Evolutionary conservation across 805 yeast species (phyloP).

Genomic region (Candida incommunis): DNA sequence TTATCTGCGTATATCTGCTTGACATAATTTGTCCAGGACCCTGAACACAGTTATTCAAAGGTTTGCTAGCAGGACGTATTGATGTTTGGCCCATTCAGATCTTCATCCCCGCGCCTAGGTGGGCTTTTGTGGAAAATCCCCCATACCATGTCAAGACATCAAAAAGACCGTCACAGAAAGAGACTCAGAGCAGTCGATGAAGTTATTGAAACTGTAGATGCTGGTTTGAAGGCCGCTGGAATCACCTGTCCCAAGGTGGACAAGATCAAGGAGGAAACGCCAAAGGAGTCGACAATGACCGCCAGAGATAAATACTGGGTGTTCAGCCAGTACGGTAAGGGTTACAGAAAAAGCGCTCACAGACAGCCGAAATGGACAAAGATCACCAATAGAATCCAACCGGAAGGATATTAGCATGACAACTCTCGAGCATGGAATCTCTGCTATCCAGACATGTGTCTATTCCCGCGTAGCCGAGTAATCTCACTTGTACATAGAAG

Average conservation of each 20-base stretch:
- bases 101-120: constrained; percentile 42
- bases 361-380: constrained; percentile 78
- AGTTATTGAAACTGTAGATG: constrained; percentile 51
- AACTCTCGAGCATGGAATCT: no score
- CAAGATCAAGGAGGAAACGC: constrained; percentile 34
- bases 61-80: no score
- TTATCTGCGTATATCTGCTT: no score
- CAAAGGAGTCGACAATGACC: constrained; percentile 69
- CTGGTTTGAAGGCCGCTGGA: constrained; percentile 29
- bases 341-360: constrained; percentile 81
- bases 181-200: constrained; percentile 73
- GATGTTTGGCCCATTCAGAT: constrained; percentile 65
- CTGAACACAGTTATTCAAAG: no score
- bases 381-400: constrained; percentile 64
- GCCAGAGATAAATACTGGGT: constrained; percentile 79
- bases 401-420: constrained; percentile 47
- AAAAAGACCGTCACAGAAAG: constrained; percentile 71
- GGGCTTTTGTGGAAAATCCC: constrained; percentile 74
- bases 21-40: no score
- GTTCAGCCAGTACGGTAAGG: constrained; percentile 56
- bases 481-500: no score
- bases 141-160: constrained; percentile 64
- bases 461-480: no score
- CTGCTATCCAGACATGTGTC: no score
- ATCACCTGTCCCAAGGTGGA: constrained; percentile 22